Evolutionary conservation across 306 rosid genomes (phyloP).

Genomic region (Pueraria montana): DNA sequence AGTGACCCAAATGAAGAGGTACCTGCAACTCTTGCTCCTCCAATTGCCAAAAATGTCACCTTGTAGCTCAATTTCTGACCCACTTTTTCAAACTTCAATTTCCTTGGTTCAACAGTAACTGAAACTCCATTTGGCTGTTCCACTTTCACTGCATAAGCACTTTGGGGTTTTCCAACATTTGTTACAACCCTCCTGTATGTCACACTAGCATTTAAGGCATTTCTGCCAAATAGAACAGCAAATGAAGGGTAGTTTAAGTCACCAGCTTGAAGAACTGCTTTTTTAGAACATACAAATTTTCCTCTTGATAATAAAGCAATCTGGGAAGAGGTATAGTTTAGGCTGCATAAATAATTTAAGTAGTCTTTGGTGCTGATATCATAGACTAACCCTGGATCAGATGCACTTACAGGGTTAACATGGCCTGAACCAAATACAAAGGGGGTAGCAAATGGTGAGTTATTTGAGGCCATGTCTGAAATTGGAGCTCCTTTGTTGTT

Average conservation of each 20-base stretch:
- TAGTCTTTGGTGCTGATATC: slow-evolving; percentile 67
- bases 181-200: slow-evolving; percentile 68
- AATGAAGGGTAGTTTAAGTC: slow-evolving; percentile 83
- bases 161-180: slow-evolving; percentile 63
- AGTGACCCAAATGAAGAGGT: slow-evolving; percentile 65
- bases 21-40: slow-evolving; percentile 38
- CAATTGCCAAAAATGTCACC: slow-evolving; percentile 57
- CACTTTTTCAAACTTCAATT: slow-evolving; percentile 52
- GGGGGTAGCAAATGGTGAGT: slow-evolving; percentile 56
- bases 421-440: slow-evolving; percentile 81
- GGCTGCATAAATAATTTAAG: slow-evolving; percentile 64
- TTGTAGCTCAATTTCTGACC: slow-evolving; percentile 69
- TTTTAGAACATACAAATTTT: slow-evolving; percentile 55
- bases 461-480: slow-evolving; percentile 50
- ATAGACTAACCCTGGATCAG: slow-evolving; percentile 76
- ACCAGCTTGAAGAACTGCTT: slow-evolving; percentile 50
- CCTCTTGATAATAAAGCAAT: slow-evolving; percentile 60
- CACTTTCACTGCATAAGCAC: slow-evolving; percentile 64
- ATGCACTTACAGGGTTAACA: slow-evolving; percentile 73
- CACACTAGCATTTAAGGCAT: slow-evolving; percentile 37
- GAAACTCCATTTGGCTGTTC: slow-evolving; percentile 61
- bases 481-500: slow-evolving; percentile 63
- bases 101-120: slow-evolving; percentile 58
- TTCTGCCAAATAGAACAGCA: slow-evolving; percentile 54
- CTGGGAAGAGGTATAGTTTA: slow-evolving; percentile 68